phyloP scores from a whole-genome alignment of 2,329 filamentous ascomycete genomes.

The Colletotrichum filicis region DNA sequence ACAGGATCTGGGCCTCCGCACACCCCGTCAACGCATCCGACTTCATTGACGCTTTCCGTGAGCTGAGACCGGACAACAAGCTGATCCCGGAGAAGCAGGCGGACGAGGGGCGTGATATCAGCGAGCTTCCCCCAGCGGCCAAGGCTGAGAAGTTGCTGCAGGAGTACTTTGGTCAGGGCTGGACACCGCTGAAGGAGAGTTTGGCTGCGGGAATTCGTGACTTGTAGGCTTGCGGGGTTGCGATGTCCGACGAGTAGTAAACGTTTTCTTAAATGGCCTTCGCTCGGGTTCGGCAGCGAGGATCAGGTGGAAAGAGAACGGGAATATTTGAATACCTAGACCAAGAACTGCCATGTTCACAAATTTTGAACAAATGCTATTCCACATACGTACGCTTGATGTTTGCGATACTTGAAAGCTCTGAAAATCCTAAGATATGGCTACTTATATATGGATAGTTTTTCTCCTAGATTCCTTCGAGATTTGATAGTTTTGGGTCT shows the following conservation, averaged over 20 bases:
- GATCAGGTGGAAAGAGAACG: not conserved
- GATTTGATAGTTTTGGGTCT: too few relatives aligned
- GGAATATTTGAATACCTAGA: too few relatives aligned
- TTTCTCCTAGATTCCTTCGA: too few relatives aligned
- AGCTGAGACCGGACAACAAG: slow-evolving; percentile 31
- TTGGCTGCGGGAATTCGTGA: slow-evolving; percentile 26
- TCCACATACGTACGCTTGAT: too few relatives aligned
- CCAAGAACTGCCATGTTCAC: not conserved
- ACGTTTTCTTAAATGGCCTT: too few relatives aligned
- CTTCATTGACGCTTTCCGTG: slow-evolving; percentile 12
- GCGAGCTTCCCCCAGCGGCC: slow-evolving; percentile 25
- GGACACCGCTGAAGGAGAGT: slow-evolving; percentile 23
- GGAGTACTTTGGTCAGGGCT: slow-evolving; percentile 29
- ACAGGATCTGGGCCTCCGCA: slow-evolving; percentile 66
- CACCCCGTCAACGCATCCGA: slow-evolving; percentile 35
- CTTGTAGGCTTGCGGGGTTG: slow-evolving; percentile 11
- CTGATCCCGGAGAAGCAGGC: slow-evolving; percentile 23
- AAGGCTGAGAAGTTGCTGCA: slow-evolving; percentile 25
- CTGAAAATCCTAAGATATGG: too few relatives aligned
- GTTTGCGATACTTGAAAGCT: too few relatives aligned
- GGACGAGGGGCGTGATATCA: slow-evolving; percentile 23
- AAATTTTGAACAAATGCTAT: too few relatives aligned
- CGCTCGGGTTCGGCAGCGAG: too few relatives aligned
- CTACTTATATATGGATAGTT: too few relatives aligned
- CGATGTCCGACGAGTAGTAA: too few relatives aligned